Evolutionary conservation across 1,284 basidiomycete species (phyloP).

Genomic region (Microbotryomycetes sp.): DNA sequence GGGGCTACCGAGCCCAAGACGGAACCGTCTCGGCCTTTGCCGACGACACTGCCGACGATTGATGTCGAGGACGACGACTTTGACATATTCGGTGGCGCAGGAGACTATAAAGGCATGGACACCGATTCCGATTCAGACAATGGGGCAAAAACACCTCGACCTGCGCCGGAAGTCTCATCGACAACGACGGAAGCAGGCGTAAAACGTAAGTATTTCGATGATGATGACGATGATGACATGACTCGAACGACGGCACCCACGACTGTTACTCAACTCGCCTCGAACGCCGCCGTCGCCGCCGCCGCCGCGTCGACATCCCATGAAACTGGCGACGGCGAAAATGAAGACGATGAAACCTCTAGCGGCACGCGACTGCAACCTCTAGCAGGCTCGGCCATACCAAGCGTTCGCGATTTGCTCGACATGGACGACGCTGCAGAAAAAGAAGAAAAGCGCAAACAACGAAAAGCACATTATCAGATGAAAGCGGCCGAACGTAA

Average conservation of each 20-base stretch:
- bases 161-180: background rate
- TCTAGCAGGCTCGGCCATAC: conserved; percentile 2
- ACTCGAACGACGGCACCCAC: conserved; percentile 14
- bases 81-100: conserved; percentile 31
- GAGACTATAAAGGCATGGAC: conserved; percentile 25
- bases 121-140: conserved; percentile 10
- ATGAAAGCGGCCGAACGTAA: conserved; percentile 7
- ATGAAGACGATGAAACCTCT: background rate
- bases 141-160: background rate
- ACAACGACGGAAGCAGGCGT: background rate
- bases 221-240: conserved; percentile 17
- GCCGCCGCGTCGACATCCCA: background rate
- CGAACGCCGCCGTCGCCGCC: conserved; percentile 4
- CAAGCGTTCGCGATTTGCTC: conserved; percentile 23
- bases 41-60: background rate
- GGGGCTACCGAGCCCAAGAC: background rate
- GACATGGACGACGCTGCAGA: conserved; percentile 26
- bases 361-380: conserved; percentile 13
- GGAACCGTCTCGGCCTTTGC: background rate
- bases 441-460: conserved; percentile 22
- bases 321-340: background rate
- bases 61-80: conserved; percentile 9
- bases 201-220: conserved; percentile 26
- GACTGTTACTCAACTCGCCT: conserved; percentile 15
- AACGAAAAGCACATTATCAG: conserved; percentile 11